Evolutionary conservation across 495 filamentous ascomycete genomes (phyloP), one percentile per base, ranked within the genome.

Genomic region (Rusavskia elegans): DNA sequence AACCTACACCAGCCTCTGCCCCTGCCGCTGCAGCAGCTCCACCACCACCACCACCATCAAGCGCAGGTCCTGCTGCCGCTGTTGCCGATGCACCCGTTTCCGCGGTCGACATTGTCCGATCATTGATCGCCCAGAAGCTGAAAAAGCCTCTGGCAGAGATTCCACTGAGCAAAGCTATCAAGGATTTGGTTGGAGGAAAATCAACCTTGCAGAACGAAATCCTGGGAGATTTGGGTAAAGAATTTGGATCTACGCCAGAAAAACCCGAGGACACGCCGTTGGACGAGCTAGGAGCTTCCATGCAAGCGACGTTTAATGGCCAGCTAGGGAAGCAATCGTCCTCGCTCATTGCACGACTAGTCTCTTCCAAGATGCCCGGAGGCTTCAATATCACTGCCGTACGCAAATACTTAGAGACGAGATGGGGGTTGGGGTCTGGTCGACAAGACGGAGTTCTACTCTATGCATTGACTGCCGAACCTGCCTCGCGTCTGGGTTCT

Each of bases 301-400:
- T 99, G 84, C 93, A 97, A 68, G 82, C 87, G 27, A 96, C 92
- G 29, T 99, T 97, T 72, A 92, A 95, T 66, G 92, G 92, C 48
- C 89, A 96, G 69, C 80, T 97, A 48, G 92, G 92, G 58, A 97
- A 99, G 70, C 92, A 97, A 52, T 90, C 92, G 0, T 87, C 87
- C 29, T 94, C 92, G 4, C 79, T 97, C 50, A 82, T 97, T 61
- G 90, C 93, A 30, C 81, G 90, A 54, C 72, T 96, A 63, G 89
- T 99, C 27, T 96, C 93, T 4, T 95, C 92, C 5, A 99, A 99
- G 67, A 97, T 99, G 92, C 93, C 92, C 32, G 93, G 89, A 62
- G 92, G 92, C 46, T 99, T 97, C 76, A 99, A 97, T 64, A 97
- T 97, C 63, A 95, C 90, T 58, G 75, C 83, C 2, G 87, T 92